Percentiles rank a stretch among this genome's conserved stretches.
These are phyloP conservation scores for Iris pallida DNA, from an alignment of 116 monocot genomes.

Conservation along the genomic window DNA sequence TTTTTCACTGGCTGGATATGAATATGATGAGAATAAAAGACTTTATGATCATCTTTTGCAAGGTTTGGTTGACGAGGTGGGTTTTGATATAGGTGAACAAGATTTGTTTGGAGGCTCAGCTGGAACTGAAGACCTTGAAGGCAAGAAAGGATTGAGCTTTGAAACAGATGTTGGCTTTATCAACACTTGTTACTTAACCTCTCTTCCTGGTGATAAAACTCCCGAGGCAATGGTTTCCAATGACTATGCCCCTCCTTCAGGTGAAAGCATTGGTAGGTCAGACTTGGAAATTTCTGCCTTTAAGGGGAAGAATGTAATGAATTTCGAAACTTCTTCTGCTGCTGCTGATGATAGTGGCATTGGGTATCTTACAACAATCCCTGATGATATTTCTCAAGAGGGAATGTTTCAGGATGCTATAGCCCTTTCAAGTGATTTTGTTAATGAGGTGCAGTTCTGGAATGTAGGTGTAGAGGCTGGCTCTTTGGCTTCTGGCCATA, in stretches of 20 bases:
- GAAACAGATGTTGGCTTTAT: neutral
- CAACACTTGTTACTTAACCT: conserved; percentile 9
- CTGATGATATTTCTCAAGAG: conserved; percentile 8
- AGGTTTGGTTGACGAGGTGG: conserved; percentile 20
- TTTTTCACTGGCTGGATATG: neutral
- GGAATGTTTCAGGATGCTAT: conserved; percentile 4
- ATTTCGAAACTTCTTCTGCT: conserved; percentile 3
- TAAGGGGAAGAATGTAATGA: conserved; percentile 25
- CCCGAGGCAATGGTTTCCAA: neutral
- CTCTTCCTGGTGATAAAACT: conserved; percentile 15
- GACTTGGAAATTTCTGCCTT: neutral
- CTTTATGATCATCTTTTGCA: conserved; percentile 17
- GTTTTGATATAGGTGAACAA: neutral
- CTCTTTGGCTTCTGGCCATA: conserved; percentile 5
- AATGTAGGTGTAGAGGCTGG: conserved; percentile 15
- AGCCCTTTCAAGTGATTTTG: conserved; percentile 2
- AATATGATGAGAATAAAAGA: neutral
- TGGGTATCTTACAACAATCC: conserved; percentile 5
- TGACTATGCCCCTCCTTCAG: neutral
- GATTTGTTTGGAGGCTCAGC: conserved; percentile 8
- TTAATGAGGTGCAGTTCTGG: conserved; percentile 12
- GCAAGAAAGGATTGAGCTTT: conserved; percentile 5
- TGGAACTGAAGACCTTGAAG: neutral
- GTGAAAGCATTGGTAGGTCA: neutral
- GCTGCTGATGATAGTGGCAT: neutral